Percentiles rank a stretch among this genome's conserved stretches.
These are phyloP conservation scores for Odontarrhena argentea DNA, from an alignment of 345 rosid genomes.

Conservation along the genomic window DNA sequence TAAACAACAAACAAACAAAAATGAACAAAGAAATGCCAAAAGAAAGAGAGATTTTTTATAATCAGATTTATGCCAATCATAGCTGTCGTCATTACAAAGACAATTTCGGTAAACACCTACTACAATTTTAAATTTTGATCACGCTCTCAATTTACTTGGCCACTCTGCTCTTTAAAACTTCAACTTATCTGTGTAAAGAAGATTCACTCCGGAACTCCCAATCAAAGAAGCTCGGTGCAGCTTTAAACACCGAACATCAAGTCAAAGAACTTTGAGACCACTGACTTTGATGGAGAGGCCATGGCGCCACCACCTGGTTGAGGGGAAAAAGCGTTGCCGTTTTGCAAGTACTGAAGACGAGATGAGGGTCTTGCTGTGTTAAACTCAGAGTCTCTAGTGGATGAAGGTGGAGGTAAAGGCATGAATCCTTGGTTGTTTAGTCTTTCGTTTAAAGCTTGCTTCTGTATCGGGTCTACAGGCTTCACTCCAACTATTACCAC, in stretches of 20 bases:
- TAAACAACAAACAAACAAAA: conserved; percentile 17
- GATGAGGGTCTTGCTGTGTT: conserved; percentile 46
- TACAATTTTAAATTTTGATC: conserved; percentile 22
- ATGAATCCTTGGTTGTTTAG: conserved; percentile 78
- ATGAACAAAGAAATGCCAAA: background rate
- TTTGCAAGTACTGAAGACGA: conserved; percentile 64
- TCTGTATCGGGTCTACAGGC: conserved; percentile 83
- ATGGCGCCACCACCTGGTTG: conserved; percentile 65
- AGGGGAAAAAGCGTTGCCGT: conserved; percentile 56
- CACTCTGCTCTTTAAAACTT: conserved; percentile 26
- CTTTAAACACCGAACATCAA: conserved; percentile 68
- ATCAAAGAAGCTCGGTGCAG: background rate
- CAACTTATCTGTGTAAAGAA: conserved; percentile 2
- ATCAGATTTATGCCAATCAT: conserved; percentile 32
- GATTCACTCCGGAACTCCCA: conserved; percentile 9
- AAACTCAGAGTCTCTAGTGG: conserved; percentile 50
- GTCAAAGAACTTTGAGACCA: conserved; percentile 80
- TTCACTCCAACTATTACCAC: conserved; percentile 86
- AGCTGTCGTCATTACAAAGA: conserved; percentile 32
- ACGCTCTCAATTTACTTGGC: conserved; percentile 31
- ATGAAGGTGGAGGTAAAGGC: conserved; percentile 66
- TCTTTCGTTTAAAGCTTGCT: conserved; percentile 70
- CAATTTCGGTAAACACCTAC: background rate
- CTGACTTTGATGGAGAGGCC: conserved; percentile 84
- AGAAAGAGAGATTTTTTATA: background rate